Percentiles rank a stretch among this genome's conserved stretches.
phyloP scores from a whole-genome alignment of 345 rosid genomes.

The Acer campestre region DNA sequence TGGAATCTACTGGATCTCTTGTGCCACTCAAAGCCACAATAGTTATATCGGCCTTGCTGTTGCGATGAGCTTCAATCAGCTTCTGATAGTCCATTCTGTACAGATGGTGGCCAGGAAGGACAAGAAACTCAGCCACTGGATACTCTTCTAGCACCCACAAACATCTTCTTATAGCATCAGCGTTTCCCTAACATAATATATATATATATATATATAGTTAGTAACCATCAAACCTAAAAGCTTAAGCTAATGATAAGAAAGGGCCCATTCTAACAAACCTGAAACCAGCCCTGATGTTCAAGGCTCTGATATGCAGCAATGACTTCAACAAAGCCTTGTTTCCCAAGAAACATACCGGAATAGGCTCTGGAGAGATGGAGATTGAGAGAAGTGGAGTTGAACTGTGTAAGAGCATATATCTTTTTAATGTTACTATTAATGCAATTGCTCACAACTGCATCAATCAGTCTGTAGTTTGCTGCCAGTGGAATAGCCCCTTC shows the following conservation, averaged over 20 bases:
- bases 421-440: conserved; percentile 79
- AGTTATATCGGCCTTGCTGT: conserved; percentile 58
- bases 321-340: conserved; percentile 70
- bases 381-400: conserved; percentile 88
- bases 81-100: conserved; percentile 82
- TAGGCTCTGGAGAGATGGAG: conserved; percentile 78
- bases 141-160: conserved; percentile 81
- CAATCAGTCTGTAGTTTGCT: conserved; percentile 75
- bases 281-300: conserved; percentile 78
- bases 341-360: conserved; percentile 55
- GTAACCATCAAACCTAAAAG: no score
- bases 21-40: conserved; percentile 47
- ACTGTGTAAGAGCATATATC: conserved; percentile 82
- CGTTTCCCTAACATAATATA: conserved; percentile 56
- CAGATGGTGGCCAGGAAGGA: conserved; percentile 87
- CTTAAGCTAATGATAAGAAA: no score
- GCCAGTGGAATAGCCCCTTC: conserved; percentile 83
- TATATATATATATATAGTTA: no score
- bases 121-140: conserved; percentile 65
- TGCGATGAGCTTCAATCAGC: conserved; percentile 58
- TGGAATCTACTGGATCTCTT: conserved; percentile 28
- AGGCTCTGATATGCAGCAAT: conserved; percentile 85
- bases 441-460: conserved; percentile 85
- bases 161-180: conserved; percentile 89
- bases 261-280: not conserved